Evolutionary conservation across 2,329 filamentous ascomycete genomes (phyloP).

Genomic region (Polytolypa hystricis): DNA sequence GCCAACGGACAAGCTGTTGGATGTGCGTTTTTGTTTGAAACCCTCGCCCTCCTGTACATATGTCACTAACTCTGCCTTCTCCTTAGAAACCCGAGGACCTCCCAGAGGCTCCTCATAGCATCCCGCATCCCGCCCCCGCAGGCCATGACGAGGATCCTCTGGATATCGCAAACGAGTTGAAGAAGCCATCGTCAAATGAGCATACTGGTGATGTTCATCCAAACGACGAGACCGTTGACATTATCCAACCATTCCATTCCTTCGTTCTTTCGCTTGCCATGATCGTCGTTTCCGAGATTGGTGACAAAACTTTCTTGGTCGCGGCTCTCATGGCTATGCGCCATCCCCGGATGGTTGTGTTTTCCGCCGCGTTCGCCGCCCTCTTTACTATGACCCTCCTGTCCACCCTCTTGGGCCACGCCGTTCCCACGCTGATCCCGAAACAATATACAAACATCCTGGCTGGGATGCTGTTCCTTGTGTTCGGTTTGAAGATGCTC

Average conservation of each 20-base stretch:
- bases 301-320: slow-evolving; percentile 97
- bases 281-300: slow-evolving; percentile 94
- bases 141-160: slow-evolving; percentile 32
- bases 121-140: slow-evolving; percentile 56
- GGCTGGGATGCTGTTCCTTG: slow-evolving; percentile 72
- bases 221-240: slow-evolving; percentile 21
- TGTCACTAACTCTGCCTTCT: neutral
- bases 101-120: slow-evolving; percentile 65
- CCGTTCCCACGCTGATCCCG: slow-evolving; percentile 78
- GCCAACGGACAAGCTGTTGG: slow-evolving; percentile 35
- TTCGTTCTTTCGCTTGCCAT: slow-evolving; percentile 88
- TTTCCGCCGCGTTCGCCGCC: slow-evolving; percentile 86
- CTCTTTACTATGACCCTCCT: slow-evolving; percentile 90
- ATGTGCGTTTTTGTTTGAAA: slow-evolving; percentile 36
- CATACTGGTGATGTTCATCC: slow-evolving; percentile 19
- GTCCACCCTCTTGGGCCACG: slow-evolving; percentile 84
- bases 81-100: slow-evolving; percentile 68
- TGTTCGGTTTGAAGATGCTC: slow-evolving; percentile 77
- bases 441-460: slow-evolving; percentile 84
- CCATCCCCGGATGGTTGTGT: slow-evolving; percentile 84
- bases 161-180: slow-evolving; percentile 44
- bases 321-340: slow-evolving; percentile 99
- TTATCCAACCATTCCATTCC: slow-evolving; percentile 75
- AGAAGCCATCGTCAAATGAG: slow-evolving; percentile 43
- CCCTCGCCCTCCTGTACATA: neutral